Percentiles rank a stretch among this genome's conserved stretches.
Evolutionary conservation across 768 basidiomycete species (phyloP).

Genomic region (Boletus patriciae): DNA sequence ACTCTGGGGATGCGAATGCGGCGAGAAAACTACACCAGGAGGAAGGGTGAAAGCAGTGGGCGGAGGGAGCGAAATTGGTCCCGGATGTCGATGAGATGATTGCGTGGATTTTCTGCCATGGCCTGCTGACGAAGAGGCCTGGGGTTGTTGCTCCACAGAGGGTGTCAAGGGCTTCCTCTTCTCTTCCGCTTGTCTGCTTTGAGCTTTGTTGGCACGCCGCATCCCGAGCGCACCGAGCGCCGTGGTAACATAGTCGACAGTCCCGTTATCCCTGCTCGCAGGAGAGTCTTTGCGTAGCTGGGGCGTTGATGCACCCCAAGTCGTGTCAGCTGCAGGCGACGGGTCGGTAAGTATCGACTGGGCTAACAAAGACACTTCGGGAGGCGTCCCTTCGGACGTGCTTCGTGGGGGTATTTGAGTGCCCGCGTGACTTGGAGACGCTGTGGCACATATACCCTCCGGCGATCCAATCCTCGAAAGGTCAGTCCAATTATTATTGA

Average conservation of each 20-base stretch:
- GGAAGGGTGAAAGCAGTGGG: slow-evolving; percentile 49
- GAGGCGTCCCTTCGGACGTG: slow-evolving; percentile 5
- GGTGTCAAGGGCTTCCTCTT: slow-evolving; percentile 14
- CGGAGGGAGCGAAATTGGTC: slow-evolving; percentile 68
- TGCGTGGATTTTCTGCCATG: slow-evolving; percentile 19
- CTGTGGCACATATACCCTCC: slow-evolving; percentile 9
- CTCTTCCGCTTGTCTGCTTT: slow-evolving; percentile 26
- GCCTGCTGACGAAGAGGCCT: slow-evolving; percentile 2
- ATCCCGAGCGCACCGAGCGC: slow-evolving; percentile 30
- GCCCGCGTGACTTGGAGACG: slow-evolving; percentile 8
- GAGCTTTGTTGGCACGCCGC: slow-evolving; percentile 29
- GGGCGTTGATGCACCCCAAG: slow-evolving; percentile 19
- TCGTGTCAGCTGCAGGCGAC: slow-evolving; percentile 5
- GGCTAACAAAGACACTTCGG: slow-evolving; percentile 7
- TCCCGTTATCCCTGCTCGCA: slow-evolving; percentile 19
- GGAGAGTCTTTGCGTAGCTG: slow-evolving; percentile 11
- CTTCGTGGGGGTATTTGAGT: slow-evolving; percentile 4
- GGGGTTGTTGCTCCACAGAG: slow-evolving; percentile 20
- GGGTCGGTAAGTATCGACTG: slow-evolving; percentile 17
- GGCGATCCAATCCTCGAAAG: slow-evolving; percentile 20
- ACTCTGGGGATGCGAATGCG: slow-evolving; percentile 37
- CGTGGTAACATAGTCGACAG: slow-evolving; percentile 16
- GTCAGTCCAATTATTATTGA: slow-evolving; percentile 9
- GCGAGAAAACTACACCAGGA: slow-evolving; percentile 34
- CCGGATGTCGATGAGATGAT: slow-evolving; percentile 55